Evolutionary conservation across 2,329 filamentous ascomycete species (phyloP).

Genomic region (Botrytis byssoidea): DNA sequence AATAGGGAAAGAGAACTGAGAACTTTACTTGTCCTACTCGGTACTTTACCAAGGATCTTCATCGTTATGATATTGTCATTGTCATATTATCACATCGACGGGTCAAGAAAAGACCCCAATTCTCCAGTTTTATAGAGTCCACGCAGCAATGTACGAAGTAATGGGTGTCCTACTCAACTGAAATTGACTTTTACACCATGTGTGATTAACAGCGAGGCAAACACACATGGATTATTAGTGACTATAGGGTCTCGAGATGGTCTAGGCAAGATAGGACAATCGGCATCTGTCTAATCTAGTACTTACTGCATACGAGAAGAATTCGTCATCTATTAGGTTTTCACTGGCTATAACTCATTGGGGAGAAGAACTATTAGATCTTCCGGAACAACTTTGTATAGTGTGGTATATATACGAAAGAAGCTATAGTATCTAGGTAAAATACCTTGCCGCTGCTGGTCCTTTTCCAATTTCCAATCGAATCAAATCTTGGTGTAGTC

Average conservation of each 20-base stretch:
- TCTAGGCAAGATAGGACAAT: conserved; percentile 3
- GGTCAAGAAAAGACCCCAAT: not conserved
- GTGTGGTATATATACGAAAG: not conserved
- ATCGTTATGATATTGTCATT: conserved; percentile 2
- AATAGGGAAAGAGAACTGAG: not conserved
- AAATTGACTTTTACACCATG: conserved; percentile 6
- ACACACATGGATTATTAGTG: too few species aligned
- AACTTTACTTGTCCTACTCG: conserved; percentile 3
- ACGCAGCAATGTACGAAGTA: not conserved
- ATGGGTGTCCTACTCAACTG: not conserved
- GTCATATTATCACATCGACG: not conserved
- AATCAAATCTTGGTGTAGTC: conserved; percentile 9
- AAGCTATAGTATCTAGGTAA: not conserved
- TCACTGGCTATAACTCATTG: not conserved
- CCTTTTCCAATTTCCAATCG: not conserved
- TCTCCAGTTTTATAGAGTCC: not conserved
- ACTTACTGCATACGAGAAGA: not conserved
- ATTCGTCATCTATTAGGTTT: conserved; percentile 1
- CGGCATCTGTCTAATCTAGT: not conserved
- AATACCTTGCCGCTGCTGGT: not conserved
- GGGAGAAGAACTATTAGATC: not conserved
- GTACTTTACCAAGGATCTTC: conserved; percentile 17
- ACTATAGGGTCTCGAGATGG: too few species aligned
- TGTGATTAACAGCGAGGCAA: not conserved
- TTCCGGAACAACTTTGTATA: not conserved